These are phyloP conservation scores for Sarocladium strictum DNA, from an alignment of 2,329 filamentous ascomycete species.

Conservation along the genomic window DNA sequence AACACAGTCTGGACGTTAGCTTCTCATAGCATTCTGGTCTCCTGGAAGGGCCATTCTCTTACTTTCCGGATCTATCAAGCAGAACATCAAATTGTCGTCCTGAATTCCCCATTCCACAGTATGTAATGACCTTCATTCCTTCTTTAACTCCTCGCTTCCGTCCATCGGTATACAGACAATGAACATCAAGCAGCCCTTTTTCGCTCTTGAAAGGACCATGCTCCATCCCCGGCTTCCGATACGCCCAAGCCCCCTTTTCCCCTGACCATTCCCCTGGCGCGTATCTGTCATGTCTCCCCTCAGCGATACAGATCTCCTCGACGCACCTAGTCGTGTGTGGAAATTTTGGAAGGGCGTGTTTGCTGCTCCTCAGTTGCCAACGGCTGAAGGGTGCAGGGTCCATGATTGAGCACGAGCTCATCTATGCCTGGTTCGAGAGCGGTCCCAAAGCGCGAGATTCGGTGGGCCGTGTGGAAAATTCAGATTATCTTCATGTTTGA, in stretches of 20 bases:
- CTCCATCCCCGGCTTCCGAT: constrained; percentile 32
- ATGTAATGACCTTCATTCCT: background rate
- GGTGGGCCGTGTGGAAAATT: constrained; percentile 21
- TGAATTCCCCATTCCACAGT: background rate
- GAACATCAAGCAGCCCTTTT: constrained; percentile 30
- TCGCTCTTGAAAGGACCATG: constrained; percentile 30
- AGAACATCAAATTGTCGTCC: too few species aligned
- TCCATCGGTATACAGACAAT: constrained; percentile 19
- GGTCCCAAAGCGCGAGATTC: constrained; percentile 17
- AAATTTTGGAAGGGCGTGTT: constrained; percentile 20
- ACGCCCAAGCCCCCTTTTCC: constrained; percentile 31
- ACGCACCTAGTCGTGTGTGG: constrained; percentile 30
- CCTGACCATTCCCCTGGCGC: constrained; percentile 22
- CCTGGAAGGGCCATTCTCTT: too few species aligned
- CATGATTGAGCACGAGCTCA: constrained; percentile 29
- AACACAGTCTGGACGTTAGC: too few species aligned
- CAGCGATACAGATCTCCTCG: constrained; percentile 31
- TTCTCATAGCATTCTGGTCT: too few species aligned
- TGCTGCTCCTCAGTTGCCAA: constrained; percentile 26
- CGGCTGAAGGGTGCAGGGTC: constrained; percentile 25
- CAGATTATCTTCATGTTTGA: too few species aligned
- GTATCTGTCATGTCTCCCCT: constrained; percentile 29
- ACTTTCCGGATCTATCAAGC: too few species aligned
- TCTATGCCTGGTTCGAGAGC: constrained; percentile 26
- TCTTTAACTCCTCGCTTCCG: constrained; percentile 12